These are phyloP conservation scores for Chaetoscypha palmicola DNA, from an alignment of 2,329 filamentous ascomycete species.

Conservation along the genomic window DNA sequence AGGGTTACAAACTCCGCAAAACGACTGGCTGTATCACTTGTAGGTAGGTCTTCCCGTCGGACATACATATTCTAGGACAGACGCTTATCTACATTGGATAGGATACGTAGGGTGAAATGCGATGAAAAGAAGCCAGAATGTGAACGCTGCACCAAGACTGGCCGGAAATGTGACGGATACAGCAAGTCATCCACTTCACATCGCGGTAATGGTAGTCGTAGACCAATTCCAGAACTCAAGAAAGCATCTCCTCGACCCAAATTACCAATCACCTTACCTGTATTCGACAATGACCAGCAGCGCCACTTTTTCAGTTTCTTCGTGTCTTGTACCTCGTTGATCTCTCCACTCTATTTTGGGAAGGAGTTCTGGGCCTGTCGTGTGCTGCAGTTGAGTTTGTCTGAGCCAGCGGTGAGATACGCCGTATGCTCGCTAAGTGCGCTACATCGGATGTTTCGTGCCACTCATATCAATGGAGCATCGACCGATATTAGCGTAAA, in stretches of 20 bases:
- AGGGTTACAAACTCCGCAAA: background rate
- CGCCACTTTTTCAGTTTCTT: slow-evolving; percentile 16
- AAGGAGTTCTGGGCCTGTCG: slow-evolving; percentile 17
- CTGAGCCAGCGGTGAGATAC: slow-evolving; percentile 15
- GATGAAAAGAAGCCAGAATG: slow-evolving; percentile 22
- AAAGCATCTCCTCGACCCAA: no score
- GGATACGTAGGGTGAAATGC: slow-evolving; percentile 20
- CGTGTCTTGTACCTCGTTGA: slow-evolving; percentile 9
- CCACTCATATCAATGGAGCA: background rate
- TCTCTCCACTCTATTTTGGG: slow-evolving; percentile 5
- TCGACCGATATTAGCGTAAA: background rate
- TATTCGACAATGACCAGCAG: slow-evolving; percentile 9
- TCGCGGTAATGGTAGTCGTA: no score
- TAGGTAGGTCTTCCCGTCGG: no score
- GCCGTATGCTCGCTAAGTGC: slow-evolving; percentile 16
- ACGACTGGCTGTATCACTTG: slow-evolving; percentile 4
- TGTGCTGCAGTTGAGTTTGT: slow-evolving; percentile 15
- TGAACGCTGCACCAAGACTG: slow-evolving; percentile 14
- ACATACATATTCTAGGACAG: no score
- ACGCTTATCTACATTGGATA: no score
- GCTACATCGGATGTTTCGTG: slow-evolving; percentile 10
- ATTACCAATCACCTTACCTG: slow-evolving; percentile 7
- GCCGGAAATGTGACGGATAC: slow-evolving; percentile 22
- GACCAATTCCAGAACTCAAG: no score
- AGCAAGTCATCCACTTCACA: background rate